These are phyloP conservation scores for Candida silvicultrix DNA, from an alignment of 805 yeast species.

Conservation along the genomic window DNA sequence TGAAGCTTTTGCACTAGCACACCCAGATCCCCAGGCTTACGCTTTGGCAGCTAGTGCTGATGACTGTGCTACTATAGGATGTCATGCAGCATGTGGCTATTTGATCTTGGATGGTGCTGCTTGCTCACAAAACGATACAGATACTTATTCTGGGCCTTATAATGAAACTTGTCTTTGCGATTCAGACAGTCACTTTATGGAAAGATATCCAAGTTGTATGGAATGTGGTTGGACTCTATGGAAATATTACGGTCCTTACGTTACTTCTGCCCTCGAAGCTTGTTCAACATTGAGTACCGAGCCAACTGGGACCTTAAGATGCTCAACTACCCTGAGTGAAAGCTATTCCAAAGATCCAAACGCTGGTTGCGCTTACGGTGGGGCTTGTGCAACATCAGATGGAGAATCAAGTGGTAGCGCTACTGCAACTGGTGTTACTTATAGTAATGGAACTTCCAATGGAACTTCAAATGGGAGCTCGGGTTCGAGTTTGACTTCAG, in stretches of 20 bases:
- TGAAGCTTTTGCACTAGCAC: conserved; percentile 23
- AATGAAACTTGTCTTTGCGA: conserved; percentile 27
- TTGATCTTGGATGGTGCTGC: conserved; percentile 25
- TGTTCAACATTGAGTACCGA: conserved; percentile 25
- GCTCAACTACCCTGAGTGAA: conserved; percentile 20
- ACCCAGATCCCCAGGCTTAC: conserved; percentile 26
- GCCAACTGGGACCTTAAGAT: conserved; percentile 31
- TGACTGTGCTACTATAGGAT: conserved; percentile 24
- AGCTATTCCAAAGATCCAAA: conserved; percentile 13
- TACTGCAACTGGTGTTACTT: conserved; percentile 1
- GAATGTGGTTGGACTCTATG: conserved; percentile 37
- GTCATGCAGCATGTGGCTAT: conserved; percentile 31
- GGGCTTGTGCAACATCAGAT: conserved; percentile 10
- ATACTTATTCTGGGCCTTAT: conserved; percentile 23
- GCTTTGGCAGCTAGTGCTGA: conserved; percentile 25
- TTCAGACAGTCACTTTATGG: conserved; percentile 20
- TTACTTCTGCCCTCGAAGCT: conserved; percentile 25
- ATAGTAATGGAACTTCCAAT: neutral
- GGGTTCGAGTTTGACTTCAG: too few species aligned
- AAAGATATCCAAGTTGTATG: conserved; percentile 27
- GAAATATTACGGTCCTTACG: conserved; percentile 28
- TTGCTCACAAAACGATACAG: conserved; percentile 18
- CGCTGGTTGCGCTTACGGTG: conserved; percentile 11
- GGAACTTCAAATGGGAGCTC: neutral
- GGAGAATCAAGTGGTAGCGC: conserved; percentile 2